phyloP scores from a whole-genome alignment of 768 basidiomycete species.

The Mycena crocata region DNA sequence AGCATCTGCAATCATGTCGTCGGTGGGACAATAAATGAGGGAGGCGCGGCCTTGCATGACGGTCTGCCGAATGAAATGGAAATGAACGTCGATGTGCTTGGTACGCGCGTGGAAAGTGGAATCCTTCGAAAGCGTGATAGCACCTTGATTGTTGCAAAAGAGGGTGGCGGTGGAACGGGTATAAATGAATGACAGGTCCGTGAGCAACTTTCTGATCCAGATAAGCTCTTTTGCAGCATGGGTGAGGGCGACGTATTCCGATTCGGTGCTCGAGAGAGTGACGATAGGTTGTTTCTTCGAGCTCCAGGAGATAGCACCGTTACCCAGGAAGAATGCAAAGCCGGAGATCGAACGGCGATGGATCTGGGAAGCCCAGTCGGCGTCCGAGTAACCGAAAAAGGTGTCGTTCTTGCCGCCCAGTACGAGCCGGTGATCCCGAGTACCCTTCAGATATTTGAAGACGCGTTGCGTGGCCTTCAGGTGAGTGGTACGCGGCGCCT shows the following conservation, averaged over 20 bases:
- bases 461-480: constrained; percentile 26
- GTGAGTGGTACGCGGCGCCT: constrained; percentile 30
- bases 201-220: constrained; percentile 27
- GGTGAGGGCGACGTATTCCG: constrained; percentile 48
- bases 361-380: constrained; percentile 27
- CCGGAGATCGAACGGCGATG: constrained; percentile 46
- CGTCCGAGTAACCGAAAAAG: constrained; percentile 25
- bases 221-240: constrained; percentile 41
- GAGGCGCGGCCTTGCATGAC: constrained; percentile 32
- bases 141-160: constrained; percentile 37
- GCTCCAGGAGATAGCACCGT: constrained; percentile 44
- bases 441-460: constrained; percentile 34
- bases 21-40: constrained; percentile 36
- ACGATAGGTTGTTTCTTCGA: constrained; percentile 47
- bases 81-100: constrained; percentile 51
- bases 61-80: constrained; percentile 46
- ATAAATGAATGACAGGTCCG: constrained; percentile 17
- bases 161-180: constrained; percentile 15
- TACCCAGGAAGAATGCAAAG: constrained; percentile 42
- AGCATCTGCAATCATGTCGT: constrained; percentile 43
- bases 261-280: constrained; percentile 47
- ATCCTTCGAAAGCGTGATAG: constrained; percentile 38
- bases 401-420: background rate
- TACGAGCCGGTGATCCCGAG: constrained; percentile 1
- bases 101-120: constrained; percentile 42